Evolutionary conservation across 208 protist species (phyloP).

Genomic region (Wallacemonas sp.): DNA sequence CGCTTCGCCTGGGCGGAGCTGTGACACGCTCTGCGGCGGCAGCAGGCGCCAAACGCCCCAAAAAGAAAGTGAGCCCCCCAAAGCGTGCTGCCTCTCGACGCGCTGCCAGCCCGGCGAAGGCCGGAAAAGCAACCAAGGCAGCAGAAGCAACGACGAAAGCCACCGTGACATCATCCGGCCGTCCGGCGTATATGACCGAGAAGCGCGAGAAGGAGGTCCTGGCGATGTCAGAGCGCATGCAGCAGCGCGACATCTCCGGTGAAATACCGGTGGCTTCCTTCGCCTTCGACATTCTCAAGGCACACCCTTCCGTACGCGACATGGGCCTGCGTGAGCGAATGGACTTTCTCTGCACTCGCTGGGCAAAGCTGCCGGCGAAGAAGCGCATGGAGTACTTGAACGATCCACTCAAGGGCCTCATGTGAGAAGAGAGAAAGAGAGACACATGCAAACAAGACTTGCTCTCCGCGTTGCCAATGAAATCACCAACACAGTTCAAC

Average conservation of each 20-base stretch:
- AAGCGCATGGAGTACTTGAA: conserved; percentile 75
- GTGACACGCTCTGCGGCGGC: conserved; percentile 14
- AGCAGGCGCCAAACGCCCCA: background rate
- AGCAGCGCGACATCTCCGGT: conserved; percentile 64
- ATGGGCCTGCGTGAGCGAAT: conserved; percentile 89
- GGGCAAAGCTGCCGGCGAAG: conserved; percentile 62
- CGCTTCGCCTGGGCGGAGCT: conserved; percentile 15
- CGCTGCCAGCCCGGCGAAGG: background rate
- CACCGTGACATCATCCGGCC: conserved; percentile 9
- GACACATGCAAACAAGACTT: too few relatives aligned
- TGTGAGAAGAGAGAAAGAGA: too few relatives aligned
- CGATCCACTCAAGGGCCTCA: conserved; percentile 77
- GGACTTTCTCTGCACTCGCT: conserved; percentile 76
- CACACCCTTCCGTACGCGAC: conserved; percentile 76
- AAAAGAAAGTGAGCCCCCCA: background rate
- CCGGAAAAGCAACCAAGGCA: too few relatives aligned
- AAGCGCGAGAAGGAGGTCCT: conserved; percentile 74
- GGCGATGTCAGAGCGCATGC: conserved; percentile 75
- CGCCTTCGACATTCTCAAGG: conserved; percentile 76
- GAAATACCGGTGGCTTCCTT: conserved; percentile 88
- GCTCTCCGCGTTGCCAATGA: too few relatives aligned
- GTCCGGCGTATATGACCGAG: conserved; percentile 58
- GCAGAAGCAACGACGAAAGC: background rate
- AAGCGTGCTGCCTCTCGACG: background rate
- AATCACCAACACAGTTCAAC: too few relatives aligned